Evolutionary conservation across 129 eudicot species (phyloP), one percentile per base, ranked within the genome.

Genomic region (Escallonia herrerae): DNA sequence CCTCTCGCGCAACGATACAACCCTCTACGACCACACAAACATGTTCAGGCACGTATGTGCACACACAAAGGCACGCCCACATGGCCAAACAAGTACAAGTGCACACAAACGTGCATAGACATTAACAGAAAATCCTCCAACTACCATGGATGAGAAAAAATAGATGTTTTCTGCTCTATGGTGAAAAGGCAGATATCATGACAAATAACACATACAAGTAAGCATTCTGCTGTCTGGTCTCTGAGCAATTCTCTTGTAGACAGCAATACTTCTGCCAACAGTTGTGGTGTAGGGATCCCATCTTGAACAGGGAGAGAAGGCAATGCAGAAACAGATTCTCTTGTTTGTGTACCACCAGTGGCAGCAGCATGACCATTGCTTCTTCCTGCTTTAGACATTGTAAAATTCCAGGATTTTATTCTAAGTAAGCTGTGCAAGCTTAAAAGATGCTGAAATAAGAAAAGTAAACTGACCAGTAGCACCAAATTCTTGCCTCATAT

Each of bases 241-340:
- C 0, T 10, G 2, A 71, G 68, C 43, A 62, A 38, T 39, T 53
- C 66, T 14, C 68, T 61, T 9, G 75, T 71, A 2, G 62, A 22
- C 5, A 54, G 40, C 68, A 71, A 61, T 5, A 71, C 40, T 13
- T 41, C 54, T 49, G 53, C 68, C 66, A 71, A 52, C 1, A 56
- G 46, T 13, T 56, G 52, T 3, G 62, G 68, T 37, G 68, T 39
- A 10, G 75, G 75, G 52, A 41, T 53, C 53, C 52, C 33, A 9
- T 56, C 63, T 40, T 60, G 53, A 1, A 6, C 10, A 3, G 49
- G 66, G 52, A 43, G 2, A 4, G 48, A 40, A 40, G 64, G 3
- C 22, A 38, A 43, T n/a, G 52, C 6, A 5, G 51, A 42, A 45
- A 4, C n/a, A 15, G 66, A 13, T 44, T 44, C 41, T 56, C 61